Percentiles rank a stretch among this genome's conserved stretches.
These are phyloP conservation scores for Kluyveromyces siamensis DNA, from an alignment of 805 yeast species.

Conservation along the genomic window DNA sequence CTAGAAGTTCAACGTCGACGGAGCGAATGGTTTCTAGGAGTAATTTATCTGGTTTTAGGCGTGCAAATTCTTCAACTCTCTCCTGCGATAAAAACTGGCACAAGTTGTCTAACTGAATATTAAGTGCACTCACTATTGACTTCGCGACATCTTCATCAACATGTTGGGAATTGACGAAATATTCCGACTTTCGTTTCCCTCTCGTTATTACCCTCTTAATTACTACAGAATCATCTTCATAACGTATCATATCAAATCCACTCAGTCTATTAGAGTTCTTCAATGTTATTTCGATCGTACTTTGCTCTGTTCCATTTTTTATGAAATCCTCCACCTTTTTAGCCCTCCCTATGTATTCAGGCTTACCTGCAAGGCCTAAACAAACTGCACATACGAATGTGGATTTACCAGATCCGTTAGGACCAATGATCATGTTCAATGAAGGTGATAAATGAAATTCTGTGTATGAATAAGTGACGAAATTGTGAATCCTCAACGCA, in stretches of 20 bases:
- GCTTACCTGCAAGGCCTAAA: conserved; percentile 75
- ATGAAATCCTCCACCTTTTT: conserved; percentile 57
- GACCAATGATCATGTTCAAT: conserved; percentile 88
- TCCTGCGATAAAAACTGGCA: conserved; percentile 96
- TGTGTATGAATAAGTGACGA: conserved; percentile 60
- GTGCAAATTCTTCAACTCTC: conserved; percentile 86
- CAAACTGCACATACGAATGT: conserved; percentile 91
- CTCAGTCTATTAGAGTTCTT: conserved; percentile 18
- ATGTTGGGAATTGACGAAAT: conserved; percentile 38
- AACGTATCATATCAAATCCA: conserved; percentile 7
- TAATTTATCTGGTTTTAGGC: conserved; percentile 63
- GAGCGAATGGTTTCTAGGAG: conserved; percentile 75
- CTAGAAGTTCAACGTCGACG: conserved; percentile 51
- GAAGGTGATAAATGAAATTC: conserved; percentile 75
- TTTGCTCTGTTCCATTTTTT: conserved; percentile 45
- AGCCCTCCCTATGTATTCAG: conserved; percentile 64
- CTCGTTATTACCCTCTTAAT: conserved; percentile 38
- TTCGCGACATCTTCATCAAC: conserved; percentile 39
- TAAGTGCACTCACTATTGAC: conserved; percentile 37
- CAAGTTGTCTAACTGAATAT: conserved; percentile 81
- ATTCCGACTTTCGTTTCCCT: conserved; percentile 38
- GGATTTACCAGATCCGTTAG: conserved; percentile 93
- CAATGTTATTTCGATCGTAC: conserved; percentile 30
- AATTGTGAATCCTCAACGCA: conserved; percentile 49
- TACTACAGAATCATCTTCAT: conserved; percentile 20